A percentile compares a stretch with the other conserved stretches of the same genome.
These are phyloP conservation scores for Quercus tomentella DNA, from an alignment of 331 rosid species.

Conservation along the genomic window DNA sequence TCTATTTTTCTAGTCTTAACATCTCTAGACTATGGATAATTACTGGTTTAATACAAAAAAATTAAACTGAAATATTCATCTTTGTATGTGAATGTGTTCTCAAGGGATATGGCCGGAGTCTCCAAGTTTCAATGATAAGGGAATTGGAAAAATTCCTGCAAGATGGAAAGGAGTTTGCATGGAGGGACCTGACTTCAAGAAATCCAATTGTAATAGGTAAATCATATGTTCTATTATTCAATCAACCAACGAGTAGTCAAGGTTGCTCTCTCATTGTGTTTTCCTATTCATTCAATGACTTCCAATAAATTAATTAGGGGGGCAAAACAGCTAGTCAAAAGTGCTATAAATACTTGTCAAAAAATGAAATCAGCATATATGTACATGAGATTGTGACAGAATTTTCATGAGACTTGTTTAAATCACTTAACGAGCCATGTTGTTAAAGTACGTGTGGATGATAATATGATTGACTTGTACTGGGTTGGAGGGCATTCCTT, in stretches of 20 bases:
- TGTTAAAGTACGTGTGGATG: too few relatives aligned
- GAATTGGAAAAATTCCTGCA: conserved; percentile 68
- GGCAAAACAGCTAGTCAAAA: background rate
- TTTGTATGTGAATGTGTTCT: background rate
- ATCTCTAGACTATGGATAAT: background rate
- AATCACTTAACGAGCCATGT: too few relatives aligned
- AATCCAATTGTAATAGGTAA: conserved; percentile 86
- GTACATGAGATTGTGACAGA: too few relatives aligned
- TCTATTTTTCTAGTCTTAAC: background rate
- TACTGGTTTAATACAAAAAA: background rate
- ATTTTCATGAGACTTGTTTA: too few relatives aligned
- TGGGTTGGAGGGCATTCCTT: too few relatives aligned
- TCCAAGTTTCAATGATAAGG: conserved; percentile 72
- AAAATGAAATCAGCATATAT: too few relatives aligned
- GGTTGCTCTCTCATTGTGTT: background rate
- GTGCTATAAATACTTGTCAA: too few relatives aligned
- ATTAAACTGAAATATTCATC: background rate
- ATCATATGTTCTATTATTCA: background rate
- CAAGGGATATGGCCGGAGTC: conserved; percentile 96
- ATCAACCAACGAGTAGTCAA: background rate
- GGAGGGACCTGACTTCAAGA: conserved; percentile 76
- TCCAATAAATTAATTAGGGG: too few relatives aligned
- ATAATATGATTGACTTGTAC: too few relatives aligned
- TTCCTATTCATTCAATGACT: too few relatives aligned
- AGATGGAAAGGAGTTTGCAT: conserved; percentile 91